Evolutionary conservation across 345 rosid species (phyloP), one percentile per base, ranked within the genome.

Genomic region (Litchi chinensis): DNA sequence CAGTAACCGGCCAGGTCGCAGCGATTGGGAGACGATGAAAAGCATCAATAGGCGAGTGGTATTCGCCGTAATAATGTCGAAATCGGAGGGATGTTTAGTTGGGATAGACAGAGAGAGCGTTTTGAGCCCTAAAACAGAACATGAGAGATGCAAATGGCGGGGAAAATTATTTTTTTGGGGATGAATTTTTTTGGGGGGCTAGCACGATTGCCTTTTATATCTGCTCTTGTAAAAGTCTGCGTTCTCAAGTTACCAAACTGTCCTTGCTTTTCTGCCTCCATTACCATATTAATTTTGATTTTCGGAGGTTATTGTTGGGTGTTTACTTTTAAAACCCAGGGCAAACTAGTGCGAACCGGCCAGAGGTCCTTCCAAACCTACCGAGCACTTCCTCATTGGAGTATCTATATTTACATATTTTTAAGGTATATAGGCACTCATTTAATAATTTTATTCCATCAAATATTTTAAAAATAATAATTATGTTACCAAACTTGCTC

Each of bases 61-160:
- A 48, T 7, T 44, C 2, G 22, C 2, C 28, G 77, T 72, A 79
- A 86, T 67, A 70, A 74, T 72, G 76, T 6, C 74, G 26, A 66
- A 74, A 46, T 69, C 39, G 16, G 16, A n/a, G 84, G 80, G 66
- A 9, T 70, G 71, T 82, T 79, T 22, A 65, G 52, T 62, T 52
- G 80, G 84, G 82, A 87, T 69, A 21, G 32, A 72, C 15, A 10
- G 76, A 78, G 78, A 13, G 65, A 72, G 79, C 43, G 72, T 75
- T 81, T 50, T 64, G 90, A 86, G 88, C 78, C 94, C 93, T 88
- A 86, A 86, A 81, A 16, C 67, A 44, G 79, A 70, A 65, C 12
- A 67, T 28, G 46, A 46, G 68, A 44, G 69, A 73, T 39, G 79
- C 89, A 88, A 90, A 85, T 93, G 97, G 95, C 97, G 95, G 94